Evolutionary conservation across 106 monocot genomes (phyloP).

Genomic region (Cymbidium sinense): DNA sequence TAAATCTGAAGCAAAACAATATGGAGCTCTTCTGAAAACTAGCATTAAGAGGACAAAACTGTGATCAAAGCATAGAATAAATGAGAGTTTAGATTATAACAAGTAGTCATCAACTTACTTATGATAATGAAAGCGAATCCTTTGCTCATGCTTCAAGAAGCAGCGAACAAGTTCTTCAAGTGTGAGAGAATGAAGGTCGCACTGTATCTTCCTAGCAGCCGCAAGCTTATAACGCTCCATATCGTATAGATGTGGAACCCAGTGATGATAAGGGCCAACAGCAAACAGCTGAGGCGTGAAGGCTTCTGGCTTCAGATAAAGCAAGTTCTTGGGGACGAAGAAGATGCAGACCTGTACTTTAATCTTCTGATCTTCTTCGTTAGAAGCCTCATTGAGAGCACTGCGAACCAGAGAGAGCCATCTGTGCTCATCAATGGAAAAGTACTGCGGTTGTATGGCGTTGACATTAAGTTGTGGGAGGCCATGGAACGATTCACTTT

Average conservation of each 20-base stretch:
- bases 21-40: too few relatives aligned
- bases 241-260: slow-evolving; percentile 39
- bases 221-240: slow-evolving; percentile 68
- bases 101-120: slow-evolving; percentile 9
- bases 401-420: neutral
- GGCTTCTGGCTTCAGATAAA: slow-evolving; percentile 22
- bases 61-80: too few relatives aligned
- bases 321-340: slow-evolving; percentile 32
- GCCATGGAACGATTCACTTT: neutral
- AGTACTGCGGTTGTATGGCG: neutral
- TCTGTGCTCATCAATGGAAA: neutral
- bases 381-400: slow-evolving; percentile 9
- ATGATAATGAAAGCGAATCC: slow-evolving; percentile 47
- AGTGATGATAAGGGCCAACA: slow-evolving; percentile 70
- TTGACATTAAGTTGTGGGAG: neutral
- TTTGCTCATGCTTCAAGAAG: slow-evolving; percentile 13
- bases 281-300: slow-evolving; percentile 58
- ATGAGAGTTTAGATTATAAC: too few relatives aligned
- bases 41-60: too few relatives aligned
- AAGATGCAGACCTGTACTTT: slow-evolving; percentile 29
- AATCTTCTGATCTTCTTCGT: slow-evolving; percentile 1
- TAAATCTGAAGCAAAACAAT: too few relatives aligned
- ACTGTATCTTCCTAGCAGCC: slow-evolving; percentile 31
- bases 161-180: slow-evolving; percentile 30
- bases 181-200: slow-evolving; percentile 10